Base-by-base conservation (phyloP, 495 filamentous ascomycete species). In the Oidiodendron maius region DNA sequence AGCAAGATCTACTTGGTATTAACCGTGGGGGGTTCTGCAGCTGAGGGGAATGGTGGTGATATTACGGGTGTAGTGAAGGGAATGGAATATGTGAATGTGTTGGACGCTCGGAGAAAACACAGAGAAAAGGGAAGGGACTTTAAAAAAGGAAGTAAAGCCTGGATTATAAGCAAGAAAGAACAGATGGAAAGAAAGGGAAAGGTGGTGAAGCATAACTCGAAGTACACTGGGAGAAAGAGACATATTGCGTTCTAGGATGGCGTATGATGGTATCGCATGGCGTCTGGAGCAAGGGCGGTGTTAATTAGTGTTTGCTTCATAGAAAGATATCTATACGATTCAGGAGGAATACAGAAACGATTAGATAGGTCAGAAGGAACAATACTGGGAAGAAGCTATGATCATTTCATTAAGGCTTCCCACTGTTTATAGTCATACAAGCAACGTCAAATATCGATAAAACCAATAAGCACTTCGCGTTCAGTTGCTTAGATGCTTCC, bases 161-260 rank as follows among this genome's bases (percentile, higher is more conserved):
- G 91, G 90, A 96, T 98, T 54, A 56, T 93, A 70, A 78, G 80
- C 59, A 98, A 96, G 69, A 98, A 98, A 69, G 89, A 94, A 53
- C 87, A 94, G 69, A 91, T 93, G 86, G 84, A 89, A 64, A 75
- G 76, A 59, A 95, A 95, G 68, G 93, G 93, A 17, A 96, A 93
- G 75, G 78, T 95, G 11, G 89, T 96, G 48, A 96, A 96, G 75
- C 66, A 78, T 3, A 85, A 74, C 53, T 91, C 86, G 17, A 97
- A 91, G 64, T 98, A 93, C 60, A 97, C 93, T 2, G 93, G 93
- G 17, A 76, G 91, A 55, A 95, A 86, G 64, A 72, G 93, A 62
- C 46, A 56, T 20, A 60, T 60, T 49, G 40, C 43, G 5, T 60
- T 60, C 41, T 60, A 56, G 41, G 48, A 5, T 26, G 16, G 9